A percentile compares a stretch with the other conserved stretches of the same genome.
These are phyloP conservation scores for Aegilops sharonensis DNA, from an alignment of 176 grass and related monocot genomes.

Conservation along the genomic window DNA sequence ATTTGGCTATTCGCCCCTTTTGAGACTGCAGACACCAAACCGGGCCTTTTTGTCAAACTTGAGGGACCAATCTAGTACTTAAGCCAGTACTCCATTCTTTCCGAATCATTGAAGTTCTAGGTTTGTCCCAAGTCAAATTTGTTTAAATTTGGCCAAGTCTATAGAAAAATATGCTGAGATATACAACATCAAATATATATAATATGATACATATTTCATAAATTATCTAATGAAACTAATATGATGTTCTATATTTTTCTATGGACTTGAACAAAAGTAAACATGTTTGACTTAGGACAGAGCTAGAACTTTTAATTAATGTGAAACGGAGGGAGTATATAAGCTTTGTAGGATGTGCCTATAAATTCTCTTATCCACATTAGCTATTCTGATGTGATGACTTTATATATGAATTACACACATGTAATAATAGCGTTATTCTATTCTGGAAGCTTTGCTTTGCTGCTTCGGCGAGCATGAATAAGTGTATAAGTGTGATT, in stretches of 20 bases:
- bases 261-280: too few species aligned
- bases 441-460: conserved; percentile 9
- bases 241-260: too few species aligned
- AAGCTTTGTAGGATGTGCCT: background rate
- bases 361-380: background rate
- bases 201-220: too few species aligned
- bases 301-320: too few species aligned
- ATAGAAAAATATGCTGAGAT: too few species aligned
- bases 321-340: background rate
- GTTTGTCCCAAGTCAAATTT: too few species aligned
- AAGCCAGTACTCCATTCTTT: too few species aligned
- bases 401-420: conserved; percentile 6
- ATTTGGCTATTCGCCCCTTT: background rate
- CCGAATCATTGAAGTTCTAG: too few species aligned
- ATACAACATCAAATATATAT: too few species aligned
- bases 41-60: background rate
- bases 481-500: background rate
- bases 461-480: background rate
- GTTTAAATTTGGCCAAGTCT: too few species aligned
- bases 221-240: too few species aligned
- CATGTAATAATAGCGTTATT: background rate
- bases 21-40: background rate
- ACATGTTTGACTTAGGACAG: too few species aligned
- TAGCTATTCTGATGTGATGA: background rate
- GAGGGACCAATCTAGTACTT: background rate